A percentile compares a stretch with the other conserved stretches of the same genome.
These are phyloP conservation scores for Verticillium klebahnii DNA, from an alignment of 2,329 filamentous ascomycete species.

Conservation along the genomic window DNA sequence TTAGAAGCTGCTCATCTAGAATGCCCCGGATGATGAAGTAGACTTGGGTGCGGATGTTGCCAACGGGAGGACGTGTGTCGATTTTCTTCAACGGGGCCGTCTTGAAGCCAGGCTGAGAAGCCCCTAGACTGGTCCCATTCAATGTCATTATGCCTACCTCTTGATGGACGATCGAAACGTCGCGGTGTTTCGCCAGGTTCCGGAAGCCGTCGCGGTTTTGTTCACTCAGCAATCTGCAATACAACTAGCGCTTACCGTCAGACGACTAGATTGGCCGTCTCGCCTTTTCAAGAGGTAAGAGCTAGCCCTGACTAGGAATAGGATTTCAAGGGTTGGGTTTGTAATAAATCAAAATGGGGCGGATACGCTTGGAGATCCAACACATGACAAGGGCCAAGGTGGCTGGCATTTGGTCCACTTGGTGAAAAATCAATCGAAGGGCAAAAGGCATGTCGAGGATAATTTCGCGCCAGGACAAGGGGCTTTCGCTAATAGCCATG, in stretches of 20 bases:
- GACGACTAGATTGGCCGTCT: no score
- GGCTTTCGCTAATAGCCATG: no score
- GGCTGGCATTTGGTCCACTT: no score
- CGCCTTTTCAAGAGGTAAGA: background rate
- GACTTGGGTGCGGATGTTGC: conserved; percentile 9
- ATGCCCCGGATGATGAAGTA: conserved; percentile 11
- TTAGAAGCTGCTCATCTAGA: conserved; percentile 8
- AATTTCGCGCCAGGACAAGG: no score
- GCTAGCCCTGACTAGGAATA: background rate
- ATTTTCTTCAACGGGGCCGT: conserved; percentile 4
- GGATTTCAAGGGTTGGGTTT: no score
- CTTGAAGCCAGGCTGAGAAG: background rate
- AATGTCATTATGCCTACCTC: background rate
- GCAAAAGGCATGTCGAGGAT: no score
- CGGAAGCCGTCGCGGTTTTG: background rate
- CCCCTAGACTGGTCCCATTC: background rate
- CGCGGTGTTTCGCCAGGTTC: no score
- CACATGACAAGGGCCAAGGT: no score
- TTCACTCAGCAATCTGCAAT: background rate
- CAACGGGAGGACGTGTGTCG: background rate
- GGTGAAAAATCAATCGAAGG: no score
- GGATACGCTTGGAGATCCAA: no score
- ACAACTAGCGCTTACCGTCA: background rate
- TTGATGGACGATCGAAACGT: background rate
- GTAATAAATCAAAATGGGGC: no score